These are phyloP conservation scores for Globisporangium irregulare DNA, from an alignment of 352 stramenopile genomes.

Conservation along the genomic window DNA sequence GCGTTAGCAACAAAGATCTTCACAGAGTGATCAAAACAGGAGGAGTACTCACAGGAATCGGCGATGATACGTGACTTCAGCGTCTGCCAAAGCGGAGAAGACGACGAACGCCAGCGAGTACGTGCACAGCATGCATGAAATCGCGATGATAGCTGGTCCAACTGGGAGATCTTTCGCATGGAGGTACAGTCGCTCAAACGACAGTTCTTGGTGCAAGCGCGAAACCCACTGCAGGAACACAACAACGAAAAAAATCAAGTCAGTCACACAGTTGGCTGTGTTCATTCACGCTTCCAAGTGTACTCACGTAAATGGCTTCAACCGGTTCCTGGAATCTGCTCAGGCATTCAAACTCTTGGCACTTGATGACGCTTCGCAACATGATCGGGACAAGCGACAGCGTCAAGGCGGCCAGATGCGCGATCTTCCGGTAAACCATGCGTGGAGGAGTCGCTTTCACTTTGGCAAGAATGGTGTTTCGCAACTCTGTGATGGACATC, in stretches of 20 bases:
- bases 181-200: conserved; percentile 22
- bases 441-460: conserved; percentile 72
- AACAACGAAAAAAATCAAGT: neutral
- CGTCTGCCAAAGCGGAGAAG: conserved; percentile 74
- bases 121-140: conserved; percentile 72
- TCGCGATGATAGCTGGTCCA: conserved; percentile 44
- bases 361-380: conserved; percentile 52
- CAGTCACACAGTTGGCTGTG: neutral
- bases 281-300: neutral
- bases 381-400: conserved; percentile 62
- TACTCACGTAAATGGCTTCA: conserved; percentile 30
- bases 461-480: conserved; percentile 76
- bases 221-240: conserved; percentile 27
- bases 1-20: neutral
- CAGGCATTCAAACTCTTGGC: conserved; percentile 57
- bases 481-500: conserved; percentile 82
- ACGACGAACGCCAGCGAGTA: conserved; percentile 74
- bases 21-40: neutral
- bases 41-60: conserved; percentile 57
- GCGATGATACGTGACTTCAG: conserved; percentile 84
- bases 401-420: conserved; percentile 45
- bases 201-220: conserved; percentile 30
- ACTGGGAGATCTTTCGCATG: conserved; percentile 26
- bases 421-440: conserved; percentile 70
- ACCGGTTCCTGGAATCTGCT: conserved; percentile 46